Evolutionary conservation across 2,329 filamentous ascomycete species (phyloP).

Genomic region (Rhytidhysteron rufulum): DNA sequence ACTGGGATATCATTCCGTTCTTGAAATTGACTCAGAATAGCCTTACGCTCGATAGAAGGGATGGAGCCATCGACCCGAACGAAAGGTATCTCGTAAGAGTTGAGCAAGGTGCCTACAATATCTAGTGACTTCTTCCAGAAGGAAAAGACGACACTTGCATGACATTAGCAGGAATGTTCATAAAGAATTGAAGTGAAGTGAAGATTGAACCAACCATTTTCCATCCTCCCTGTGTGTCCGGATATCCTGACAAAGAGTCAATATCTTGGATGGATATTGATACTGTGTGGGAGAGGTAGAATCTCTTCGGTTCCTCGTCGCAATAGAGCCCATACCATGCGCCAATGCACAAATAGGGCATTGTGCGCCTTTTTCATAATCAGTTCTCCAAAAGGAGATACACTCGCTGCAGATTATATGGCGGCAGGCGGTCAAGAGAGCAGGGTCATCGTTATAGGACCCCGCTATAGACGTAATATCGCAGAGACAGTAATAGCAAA

Average conservation of each 20-base stretch:
- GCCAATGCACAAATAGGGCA: neutral
- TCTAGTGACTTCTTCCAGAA: conserved; percentile 33
- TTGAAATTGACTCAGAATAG: conserved; percentile 10
- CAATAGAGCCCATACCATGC: neutral
- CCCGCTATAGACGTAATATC: conserved; percentile 4
- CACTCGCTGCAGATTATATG: conserved; percentile 7
- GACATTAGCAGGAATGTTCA: conserved; percentile 1
- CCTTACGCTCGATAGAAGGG: conserved; percentile 8
- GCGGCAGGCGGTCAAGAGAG: neutral
- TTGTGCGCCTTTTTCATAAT: conserved; percentile 2
- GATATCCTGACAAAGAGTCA: conserved; percentile 2
- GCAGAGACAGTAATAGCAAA: conserved; percentile 6
- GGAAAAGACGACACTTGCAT: conserved; percentile 36
- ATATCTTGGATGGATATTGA: conserved; percentile 6
- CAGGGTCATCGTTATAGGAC: conserved; percentile 2
- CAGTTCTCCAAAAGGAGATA: neutral
- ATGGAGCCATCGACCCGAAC: conserved; percentile 14
- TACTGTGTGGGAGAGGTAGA: neutral
- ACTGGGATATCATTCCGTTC: conserved; percentile 12
- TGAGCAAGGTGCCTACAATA: conserved; percentile 20
- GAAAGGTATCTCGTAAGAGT: conserved; percentile 15
- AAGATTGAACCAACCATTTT: conserved; percentile 1
- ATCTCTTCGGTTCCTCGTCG: neutral
- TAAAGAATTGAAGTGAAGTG: neutral
- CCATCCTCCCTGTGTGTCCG: neutral